Evolutionary conservation across 306 rosid genomes (phyloP).

Genomic region (Gastrolobium villosum): DNA sequence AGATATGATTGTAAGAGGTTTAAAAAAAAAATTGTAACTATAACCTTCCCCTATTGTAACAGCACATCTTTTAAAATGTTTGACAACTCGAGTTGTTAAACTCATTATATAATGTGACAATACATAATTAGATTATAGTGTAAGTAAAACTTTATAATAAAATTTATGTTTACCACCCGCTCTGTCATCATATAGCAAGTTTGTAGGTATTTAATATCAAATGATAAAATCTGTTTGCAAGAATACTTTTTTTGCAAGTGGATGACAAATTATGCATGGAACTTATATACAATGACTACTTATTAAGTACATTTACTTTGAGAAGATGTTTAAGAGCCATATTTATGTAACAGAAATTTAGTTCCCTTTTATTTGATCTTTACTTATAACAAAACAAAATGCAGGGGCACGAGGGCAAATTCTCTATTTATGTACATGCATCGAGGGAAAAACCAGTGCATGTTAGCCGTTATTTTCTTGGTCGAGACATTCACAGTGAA

Average conservation of each 20-base stretch:
- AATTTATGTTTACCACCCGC: too few species aligned
- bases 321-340: not conserved
- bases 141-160: too few species aligned
- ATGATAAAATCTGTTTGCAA: not conserved
- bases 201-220: too few species aligned
- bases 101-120: too few species aligned
- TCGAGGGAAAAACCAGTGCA: conserved; percentile 81
- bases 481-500: conserved; percentile 82
- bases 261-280: not conserved
- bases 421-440: conserved; percentile 86
- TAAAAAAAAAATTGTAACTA: too few species aligned
- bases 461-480: conserved; percentile 75
- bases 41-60: too few species aligned
- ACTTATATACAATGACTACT: not conserved
- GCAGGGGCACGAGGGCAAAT: conserved; percentile 91
- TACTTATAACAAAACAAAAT: conserved; percentile 36
- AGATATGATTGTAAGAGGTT: too few species aligned
- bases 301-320: not conserved
- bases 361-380: conserved; percentile 10
- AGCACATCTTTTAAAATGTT: not conserved
- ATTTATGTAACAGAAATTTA: not conserved
- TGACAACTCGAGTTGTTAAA: too few species aligned
- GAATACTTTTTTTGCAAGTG: not conserved
- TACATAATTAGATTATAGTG: too few species aligned
- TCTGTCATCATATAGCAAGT: too few species aligned